Conservation (phyloP, 257 asterid genomes). For the Eucommia ulmoides region DNA sequence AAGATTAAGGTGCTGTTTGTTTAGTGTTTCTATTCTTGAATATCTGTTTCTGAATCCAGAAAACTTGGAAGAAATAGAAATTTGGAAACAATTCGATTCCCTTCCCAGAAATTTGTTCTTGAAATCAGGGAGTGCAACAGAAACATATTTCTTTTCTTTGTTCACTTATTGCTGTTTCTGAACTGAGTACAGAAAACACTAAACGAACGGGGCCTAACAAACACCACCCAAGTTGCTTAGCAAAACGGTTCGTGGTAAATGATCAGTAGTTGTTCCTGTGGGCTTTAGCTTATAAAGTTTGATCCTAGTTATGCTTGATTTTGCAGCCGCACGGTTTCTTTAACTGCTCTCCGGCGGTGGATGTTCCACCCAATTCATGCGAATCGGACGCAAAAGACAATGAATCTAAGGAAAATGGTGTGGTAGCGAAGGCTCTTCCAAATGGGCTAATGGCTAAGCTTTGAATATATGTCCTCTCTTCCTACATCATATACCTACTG, state of each 20-base stretch:
- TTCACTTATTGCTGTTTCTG: not conserved
- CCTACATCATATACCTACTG: too few species aligned
- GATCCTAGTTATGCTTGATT: not conserved
- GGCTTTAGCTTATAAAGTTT: not conserved
- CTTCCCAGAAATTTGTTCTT: too few species aligned
- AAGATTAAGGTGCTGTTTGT: too few species aligned
- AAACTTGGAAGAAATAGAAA: too few species aligned
- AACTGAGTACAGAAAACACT: not conserved
- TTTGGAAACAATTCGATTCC: too few species aligned
- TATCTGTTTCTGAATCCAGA: too few species aligned
- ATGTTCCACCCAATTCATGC: slow-evolving; percentile 66
- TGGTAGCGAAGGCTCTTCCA: slow-evolving; percentile 31
- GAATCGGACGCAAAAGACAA: slow-evolving; percentile 60
- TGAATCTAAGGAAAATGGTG: slow-evolving; percentile 44
- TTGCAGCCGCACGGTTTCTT: slow-evolving; percentile 98
- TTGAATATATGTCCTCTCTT: slow-evolving; percentile 11
- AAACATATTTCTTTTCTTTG: too few species aligned
- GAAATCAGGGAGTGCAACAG: too few species aligned
- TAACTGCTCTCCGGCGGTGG: slow-evolving; percentile 92
- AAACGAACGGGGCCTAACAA: not conserved
- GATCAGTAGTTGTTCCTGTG: not conserved
- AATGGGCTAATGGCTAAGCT: slow-evolving; percentile 46
- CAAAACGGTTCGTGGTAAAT: not conserved
- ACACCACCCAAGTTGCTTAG: not conserved
- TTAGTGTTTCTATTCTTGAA: too few species aligned